These are phyloP conservation scores for Nothophytophthora sp. DNA, from an alignment of 352 stramenopile species.

Conservation along the genomic window DNA sequence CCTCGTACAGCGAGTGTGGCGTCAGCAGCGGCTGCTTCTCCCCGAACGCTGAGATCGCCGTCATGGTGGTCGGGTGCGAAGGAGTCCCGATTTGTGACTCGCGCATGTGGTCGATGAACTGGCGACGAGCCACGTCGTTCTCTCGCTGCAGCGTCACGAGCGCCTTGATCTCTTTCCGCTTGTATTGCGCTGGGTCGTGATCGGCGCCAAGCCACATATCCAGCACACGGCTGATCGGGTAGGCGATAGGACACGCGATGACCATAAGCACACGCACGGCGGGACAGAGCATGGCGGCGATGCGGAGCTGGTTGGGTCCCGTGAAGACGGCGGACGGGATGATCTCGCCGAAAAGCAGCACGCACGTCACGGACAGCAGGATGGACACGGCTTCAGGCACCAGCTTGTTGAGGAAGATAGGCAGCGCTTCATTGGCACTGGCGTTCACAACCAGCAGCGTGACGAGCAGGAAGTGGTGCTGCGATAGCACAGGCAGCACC, in stretches of 20 bases:
- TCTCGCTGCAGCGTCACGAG: conserved; percentile 80
- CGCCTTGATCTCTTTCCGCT: conserved; percentile 89
- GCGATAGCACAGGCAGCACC: conserved; percentile 88
- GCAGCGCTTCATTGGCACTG: conserved; percentile 93
- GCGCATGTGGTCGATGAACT: conserved; percentile 38
- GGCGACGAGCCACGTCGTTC: conserved; percentile 36
- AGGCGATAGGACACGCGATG: conserved; percentile 87
- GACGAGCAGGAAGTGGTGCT: conserved; percentile 94
- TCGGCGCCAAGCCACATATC: conserved; percentile 88
- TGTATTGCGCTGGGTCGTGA: conserved; percentile 80
- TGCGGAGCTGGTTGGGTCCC: conserved; percentile 90
- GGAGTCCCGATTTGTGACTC: conserved; percentile 36
- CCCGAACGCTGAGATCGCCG: conserved; percentile 27
- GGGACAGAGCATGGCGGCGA: conserved; percentile 84
- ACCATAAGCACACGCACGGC: conserved; percentile 88
- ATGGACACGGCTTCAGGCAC: conserved; percentile 89
- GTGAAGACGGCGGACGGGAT: conserved; percentile 96
- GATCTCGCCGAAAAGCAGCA: conserved; percentile 97
- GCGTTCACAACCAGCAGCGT: conserved; percentile 96
- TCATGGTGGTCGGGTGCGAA: conserved; percentile 17
- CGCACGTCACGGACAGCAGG: conserved; percentile 95
- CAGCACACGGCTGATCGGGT: conserved; percentile 91
- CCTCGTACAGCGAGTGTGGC: conserved; percentile 37
- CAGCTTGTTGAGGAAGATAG: conserved; percentile 93
- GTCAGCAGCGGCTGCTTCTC: conserved; percentile 32